Conservation (phyloP, 371 early-diverging fungal genomes). For the Saksenaea vasiformis region DNA sequence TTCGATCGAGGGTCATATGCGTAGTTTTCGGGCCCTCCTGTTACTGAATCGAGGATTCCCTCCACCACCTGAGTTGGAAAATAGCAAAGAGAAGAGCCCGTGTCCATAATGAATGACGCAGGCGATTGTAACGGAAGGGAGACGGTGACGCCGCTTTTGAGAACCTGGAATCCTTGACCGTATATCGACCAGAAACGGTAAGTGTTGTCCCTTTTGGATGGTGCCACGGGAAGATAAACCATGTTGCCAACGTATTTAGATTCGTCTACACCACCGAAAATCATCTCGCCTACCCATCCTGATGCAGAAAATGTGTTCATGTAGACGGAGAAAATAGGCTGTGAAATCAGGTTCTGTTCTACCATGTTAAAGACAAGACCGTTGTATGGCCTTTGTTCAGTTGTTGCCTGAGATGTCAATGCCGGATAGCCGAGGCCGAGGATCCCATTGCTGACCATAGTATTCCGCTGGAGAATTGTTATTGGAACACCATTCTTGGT, state of each 20-base stretch:
- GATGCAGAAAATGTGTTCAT: slow-evolving; percentile 5
- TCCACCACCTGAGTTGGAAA: slow-evolving; percentile 9
- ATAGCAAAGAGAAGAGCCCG: slow-evolving; percentile 35
- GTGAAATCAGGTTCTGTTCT: slow-evolving; percentile 13
- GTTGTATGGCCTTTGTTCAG: not conserved
- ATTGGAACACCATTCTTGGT: too few species aligned
- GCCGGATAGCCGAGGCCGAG: slow-evolving; percentile 31
- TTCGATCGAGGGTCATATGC: slow-evolving; percentile 20
- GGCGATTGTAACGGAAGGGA: slow-evolving; percentile 4
- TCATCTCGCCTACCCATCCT: slow-evolving; percentile 16
- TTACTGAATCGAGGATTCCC: not conserved
- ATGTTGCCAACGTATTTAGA: slow-evolving; percentile 16
- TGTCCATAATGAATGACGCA: slow-evolving; percentile 28
- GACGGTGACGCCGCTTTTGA: not conserved
- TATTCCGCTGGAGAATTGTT: too few species aligned
- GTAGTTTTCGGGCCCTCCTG: slow-evolving; percentile 4
- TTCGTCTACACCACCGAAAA: slow-evolving; percentile 15
- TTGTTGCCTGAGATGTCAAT: slow-evolving; percentile 7
- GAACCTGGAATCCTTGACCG: slow-evolving; percentile 37
- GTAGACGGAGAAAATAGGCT: slow-evolving; percentile 23
- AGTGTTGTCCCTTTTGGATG: not conserved
- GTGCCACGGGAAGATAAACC: slow-evolving; percentile 15
- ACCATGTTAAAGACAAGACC: slow-evolving; percentile 24
- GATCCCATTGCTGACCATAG: slow-evolving; percentile 44
- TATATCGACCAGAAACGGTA: slow-evolving; percentile 47